phyloP scores from a whole-genome alignment of 2,329 filamentous ascomycete genomes.

The Trichoderma guizhouense region DNA sequence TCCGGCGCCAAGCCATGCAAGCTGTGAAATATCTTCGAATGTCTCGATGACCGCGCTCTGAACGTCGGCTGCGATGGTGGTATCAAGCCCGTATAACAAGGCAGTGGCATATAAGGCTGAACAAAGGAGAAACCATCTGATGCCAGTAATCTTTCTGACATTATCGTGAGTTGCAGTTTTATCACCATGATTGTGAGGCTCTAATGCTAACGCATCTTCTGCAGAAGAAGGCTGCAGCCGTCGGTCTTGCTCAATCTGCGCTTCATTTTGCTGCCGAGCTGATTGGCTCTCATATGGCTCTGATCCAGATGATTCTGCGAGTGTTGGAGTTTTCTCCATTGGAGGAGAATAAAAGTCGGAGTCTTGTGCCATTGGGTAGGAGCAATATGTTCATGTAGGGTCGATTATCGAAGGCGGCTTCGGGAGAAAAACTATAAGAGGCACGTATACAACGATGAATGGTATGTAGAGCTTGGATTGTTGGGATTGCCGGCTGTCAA shows the following conservation, averaged over 20 bases:
- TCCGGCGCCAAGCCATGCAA: slow-evolving; percentile 39
- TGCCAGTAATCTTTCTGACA: background rate
- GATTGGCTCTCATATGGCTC: background rate
- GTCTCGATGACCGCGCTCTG: background rate
- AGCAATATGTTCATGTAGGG: background rate
- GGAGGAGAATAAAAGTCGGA: background rate
- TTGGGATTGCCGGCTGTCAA: too few species aligned
- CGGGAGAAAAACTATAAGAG: background rate
- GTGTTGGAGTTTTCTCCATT: background rate
- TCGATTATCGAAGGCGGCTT: background rate
- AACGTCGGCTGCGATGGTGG: background rate
- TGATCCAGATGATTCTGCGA: background rate
- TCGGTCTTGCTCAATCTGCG: background rate
- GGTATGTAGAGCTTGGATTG: background rate
- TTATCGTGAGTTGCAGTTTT: background rate
- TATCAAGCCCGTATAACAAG: background rate
- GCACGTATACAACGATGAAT: background rate
- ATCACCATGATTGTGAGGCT: background rate
- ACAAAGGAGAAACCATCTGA: background rate
- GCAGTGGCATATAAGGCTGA: background rate
- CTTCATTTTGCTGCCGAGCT: background rate
- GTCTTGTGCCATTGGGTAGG: background rate
- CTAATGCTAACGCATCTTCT: background rate
- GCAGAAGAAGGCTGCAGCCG: background rate
- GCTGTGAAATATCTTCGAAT: slow-evolving; percentile 24